Percentiles rank a stretch among this genome's conserved stretches.
Conservation (phyloP, 1,284 basidiomycete species). For the Pulchroboletus neoregius region DNA sequence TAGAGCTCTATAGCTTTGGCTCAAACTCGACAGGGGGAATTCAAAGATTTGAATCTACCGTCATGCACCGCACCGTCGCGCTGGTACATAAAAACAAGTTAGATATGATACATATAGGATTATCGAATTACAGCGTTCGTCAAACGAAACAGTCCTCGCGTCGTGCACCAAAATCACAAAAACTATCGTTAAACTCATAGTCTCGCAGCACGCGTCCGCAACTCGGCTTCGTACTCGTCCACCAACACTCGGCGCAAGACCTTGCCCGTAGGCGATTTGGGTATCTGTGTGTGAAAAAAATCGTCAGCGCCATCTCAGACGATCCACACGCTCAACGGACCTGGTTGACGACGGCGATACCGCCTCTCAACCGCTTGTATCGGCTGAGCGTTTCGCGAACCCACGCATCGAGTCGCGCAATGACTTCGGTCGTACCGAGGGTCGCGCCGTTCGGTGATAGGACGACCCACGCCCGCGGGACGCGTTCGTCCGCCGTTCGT, state of each 20-base stretch:
- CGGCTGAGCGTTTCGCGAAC: conserved; percentile 56
- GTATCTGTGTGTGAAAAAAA: too few species aligned
- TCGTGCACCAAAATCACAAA: not conserved
- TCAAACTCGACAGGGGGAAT: too few species aligned
- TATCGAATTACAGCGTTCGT: too few species aligned
- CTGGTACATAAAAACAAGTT: too few species aligned
- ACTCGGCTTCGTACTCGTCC: conserved; percentile 47
- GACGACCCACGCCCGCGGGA: conserved; percentile 73
- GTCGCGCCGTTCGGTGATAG: conserved; percentile 50
- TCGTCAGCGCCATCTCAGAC: too few species aligned
- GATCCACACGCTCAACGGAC: too few species aligned
- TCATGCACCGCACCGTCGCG: too few species aligned
- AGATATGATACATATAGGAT: too few species aligned
- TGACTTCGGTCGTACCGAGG: conserved; percentile 41
- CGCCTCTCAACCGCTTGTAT: conserved; percentile 70
- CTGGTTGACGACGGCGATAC: conserved; percentile 59
- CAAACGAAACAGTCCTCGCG: not conserved
- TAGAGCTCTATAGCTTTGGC: too few species aligned
- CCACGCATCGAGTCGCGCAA: conserved; percentile 55
- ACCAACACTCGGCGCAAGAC: conserved; percentile 55
- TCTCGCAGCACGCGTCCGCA: conserved; percentile 14
- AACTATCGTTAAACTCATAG: conserved; percentile 13
- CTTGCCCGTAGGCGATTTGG: conserved; percentile 70
- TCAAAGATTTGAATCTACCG: too few species aligned
- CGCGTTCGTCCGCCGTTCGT: conserved; percentile 61